These are phyloP conservation scores for Quambalaria eucalypti DNA, from an alignment of 1,284 basidiomycete species.

Conservation along the genomic window DNA sequence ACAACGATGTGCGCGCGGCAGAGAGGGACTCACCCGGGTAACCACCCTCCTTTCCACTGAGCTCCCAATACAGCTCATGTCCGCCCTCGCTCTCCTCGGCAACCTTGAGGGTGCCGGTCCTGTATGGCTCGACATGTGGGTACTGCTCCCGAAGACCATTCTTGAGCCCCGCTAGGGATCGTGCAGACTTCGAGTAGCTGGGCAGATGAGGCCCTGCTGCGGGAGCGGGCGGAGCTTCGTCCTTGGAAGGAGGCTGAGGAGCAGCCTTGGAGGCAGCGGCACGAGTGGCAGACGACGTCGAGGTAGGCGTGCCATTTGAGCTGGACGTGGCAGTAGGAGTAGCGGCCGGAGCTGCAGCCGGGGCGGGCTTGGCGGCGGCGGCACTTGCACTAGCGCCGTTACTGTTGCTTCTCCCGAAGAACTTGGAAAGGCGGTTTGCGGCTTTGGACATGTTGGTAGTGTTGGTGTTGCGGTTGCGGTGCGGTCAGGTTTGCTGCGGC, in stretches of 20 bases:
- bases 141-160: constrained; percentile 19
- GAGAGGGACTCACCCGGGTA: constrained; percentile 11
- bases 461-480: too few species aligned
- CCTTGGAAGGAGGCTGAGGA: not conserved
- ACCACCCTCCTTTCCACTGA: constrained; percentile 30
- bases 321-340: too few species aligned
- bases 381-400: too few species aligned
- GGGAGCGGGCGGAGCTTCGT: not conserved
- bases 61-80: constrained; percentile 37
- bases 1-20: not conserved
- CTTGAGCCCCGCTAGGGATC: constrained; percentile 25
- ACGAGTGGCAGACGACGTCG: too few species aligned
- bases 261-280: not conserved
- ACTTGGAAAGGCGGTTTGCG: not conserved
- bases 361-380: too few species aligned
- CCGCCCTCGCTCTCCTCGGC: constrained; percentile 8
- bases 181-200: constrained; percentile 4
- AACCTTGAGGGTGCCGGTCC: constrained; percentile 24
- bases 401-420: too few species aligned
- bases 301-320: too few species aligned
- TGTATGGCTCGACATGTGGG: constrained; percentile 33
- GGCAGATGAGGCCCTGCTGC: not conserved
- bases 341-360: not conserved
- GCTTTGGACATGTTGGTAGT: too few species aligned
- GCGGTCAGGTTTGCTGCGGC: too few species aligned